phyloP scores from a whole-genome alignment of 2,329 filamentous ascomycete species.

The Monilinia fructigena region DNA sequence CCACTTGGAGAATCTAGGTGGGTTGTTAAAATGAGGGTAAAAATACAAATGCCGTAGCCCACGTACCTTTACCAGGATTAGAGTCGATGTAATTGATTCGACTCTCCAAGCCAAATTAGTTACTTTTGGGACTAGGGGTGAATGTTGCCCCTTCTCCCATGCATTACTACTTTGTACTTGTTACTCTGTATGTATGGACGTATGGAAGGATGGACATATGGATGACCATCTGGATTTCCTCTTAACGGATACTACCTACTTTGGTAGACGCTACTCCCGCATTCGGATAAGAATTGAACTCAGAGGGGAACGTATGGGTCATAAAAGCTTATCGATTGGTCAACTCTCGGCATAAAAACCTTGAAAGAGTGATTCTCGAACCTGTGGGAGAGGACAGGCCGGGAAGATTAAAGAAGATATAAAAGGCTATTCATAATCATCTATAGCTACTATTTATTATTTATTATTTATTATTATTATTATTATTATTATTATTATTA shows the following conservation, averaged over 20 bases:
- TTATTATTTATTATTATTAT: too few relatives aligned
- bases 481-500: too few relatives aligned
- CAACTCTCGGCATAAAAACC: not conserved
- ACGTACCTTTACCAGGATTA: constrained; percentile 8
- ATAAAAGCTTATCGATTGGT: constrained; percentile 23
- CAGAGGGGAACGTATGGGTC: not conserved
- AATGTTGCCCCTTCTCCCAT: not conserved
- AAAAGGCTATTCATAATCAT: not conserved
- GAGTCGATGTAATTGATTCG: not conserved
- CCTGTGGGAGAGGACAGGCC: not conserved
- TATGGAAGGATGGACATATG: not conserved
- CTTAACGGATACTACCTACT: not conserved
- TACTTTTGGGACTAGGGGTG: not conserved
- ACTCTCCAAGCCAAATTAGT: not conserved
- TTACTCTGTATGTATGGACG: not conserved
- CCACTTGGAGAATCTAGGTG: not conserved
- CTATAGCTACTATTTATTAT: not conserved
- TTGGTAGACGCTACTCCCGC: not conserved
- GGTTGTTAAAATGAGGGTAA: not conserved
- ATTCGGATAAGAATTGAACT: constrained; percentile 3
- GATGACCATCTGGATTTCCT: not conserved
- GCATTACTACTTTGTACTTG: too few relatives aligned
- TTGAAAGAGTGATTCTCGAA: not conserved
- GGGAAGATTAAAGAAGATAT: not conserved
- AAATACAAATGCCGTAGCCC: not conserved